These are phyloP conservation scores for Neopestalotiopsis rosae DNA, from an alignment of 2,329 filamentous ascomycete species.

Conservation along the genomic window DNA sequence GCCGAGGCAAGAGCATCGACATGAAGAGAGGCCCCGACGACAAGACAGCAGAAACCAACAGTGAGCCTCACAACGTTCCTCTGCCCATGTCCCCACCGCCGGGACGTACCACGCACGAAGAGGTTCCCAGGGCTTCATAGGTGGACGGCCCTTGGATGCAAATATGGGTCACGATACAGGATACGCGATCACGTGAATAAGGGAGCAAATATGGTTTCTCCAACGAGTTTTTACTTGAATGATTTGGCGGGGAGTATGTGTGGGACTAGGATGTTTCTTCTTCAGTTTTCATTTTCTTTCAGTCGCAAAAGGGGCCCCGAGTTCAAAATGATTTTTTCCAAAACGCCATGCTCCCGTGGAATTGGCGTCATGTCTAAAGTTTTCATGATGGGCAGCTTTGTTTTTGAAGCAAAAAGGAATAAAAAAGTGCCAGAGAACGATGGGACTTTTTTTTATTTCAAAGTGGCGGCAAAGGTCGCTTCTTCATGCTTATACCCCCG, in stretches of 20 bases:
- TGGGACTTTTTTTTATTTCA: not conserved
- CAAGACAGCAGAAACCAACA: conserved; percentile 22
- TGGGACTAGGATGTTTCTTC: not conserved
- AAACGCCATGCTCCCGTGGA: not conserved
- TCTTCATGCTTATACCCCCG: conserved; percentile 8
- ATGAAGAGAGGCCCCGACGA: conserved; percentile 49
- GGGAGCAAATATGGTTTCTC: not conserved
- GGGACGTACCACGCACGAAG: conserved; percentile 30
- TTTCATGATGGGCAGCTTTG: not conserved
- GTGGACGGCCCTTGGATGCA: conserved; percentile 14
- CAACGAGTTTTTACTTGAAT: conserved; percentile 3
- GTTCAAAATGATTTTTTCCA: not conserved
- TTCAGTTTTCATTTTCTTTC: not conserved
- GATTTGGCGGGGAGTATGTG: conserved; percentile 9
- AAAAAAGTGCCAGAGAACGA: conserved; percentile 22
- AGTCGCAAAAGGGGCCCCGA: not conserved
- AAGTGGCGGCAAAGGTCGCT: not conserved
- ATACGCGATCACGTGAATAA: conserved; percentile 8
- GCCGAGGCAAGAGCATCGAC: conserved; percentile 55
- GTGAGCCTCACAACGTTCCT: conserved; percentile 33
- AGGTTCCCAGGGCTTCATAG: conserved; percentile 31
- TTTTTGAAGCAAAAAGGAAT: conserved; percentile 16
- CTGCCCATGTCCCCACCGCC: conserved; percentile 34
- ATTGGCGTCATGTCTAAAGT: not conserved
- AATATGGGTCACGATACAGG: conserved; percentile 15